Base-by-base conservation (phyloP, 225 moss, liverwort and hornwort genomes). In the Sphagnum tenellum region DNA sequence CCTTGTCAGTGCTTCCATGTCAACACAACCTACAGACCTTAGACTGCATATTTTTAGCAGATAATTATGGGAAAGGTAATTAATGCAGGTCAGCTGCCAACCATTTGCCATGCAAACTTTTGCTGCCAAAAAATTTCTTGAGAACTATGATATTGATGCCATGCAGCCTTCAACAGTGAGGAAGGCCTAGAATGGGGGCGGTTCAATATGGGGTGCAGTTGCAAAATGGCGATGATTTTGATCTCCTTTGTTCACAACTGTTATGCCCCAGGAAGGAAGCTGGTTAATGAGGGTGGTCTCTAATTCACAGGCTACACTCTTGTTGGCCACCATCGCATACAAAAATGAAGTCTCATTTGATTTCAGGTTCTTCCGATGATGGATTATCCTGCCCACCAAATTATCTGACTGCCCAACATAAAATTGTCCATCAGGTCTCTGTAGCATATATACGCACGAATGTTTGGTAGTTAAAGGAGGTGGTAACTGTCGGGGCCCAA, bases 381-480 rank as follows among this genome's bases (percentile, higher is more conserved):
- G 77, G 47, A 76, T 74, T 29, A 98, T 87, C 61, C 98, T 83
- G 9, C 87, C 86, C 4, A 73, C 55, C 68, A 98, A 65, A 12
- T 98, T 88, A 61, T 90, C 92, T 0, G 93, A 89, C 71, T 93
- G 89, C 3, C 98, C 98, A n/a, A 93, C 87, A 46, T 98, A 98
- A 10, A 83, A 79, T 54, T 80, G 84, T 70, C 86, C 98, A 67
- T 98, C 98, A 14, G 90, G 89, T 60, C 93, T 76, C 58, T 81
- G 73, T 52, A 98, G 70, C 75, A 98, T 74, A 73, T 98, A 98
- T 9, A 98, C 93, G 66, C 87, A 93, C 3, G 98, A 88, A 63
- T 80, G 87, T 72, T 78, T 98, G 3, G 90, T 93, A 58, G 87
- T 82, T 51, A 73, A 67, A 2, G 98, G 93, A 63, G 93, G 93